Conservation (phyloP, 176 grass and related monocot species). For the Aegilops sharonensis region DNA sequence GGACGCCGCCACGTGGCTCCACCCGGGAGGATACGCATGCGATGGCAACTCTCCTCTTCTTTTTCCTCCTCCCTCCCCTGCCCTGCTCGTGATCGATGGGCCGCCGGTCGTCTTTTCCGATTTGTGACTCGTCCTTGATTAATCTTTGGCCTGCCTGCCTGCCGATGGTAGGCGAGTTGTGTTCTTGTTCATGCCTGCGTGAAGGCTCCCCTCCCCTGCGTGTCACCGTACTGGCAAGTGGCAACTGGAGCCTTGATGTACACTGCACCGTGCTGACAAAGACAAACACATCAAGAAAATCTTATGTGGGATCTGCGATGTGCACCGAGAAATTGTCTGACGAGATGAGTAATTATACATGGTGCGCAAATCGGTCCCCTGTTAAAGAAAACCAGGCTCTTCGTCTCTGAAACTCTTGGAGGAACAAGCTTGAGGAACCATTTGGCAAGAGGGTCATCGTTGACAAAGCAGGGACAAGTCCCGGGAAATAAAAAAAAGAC, state of each 20-base stretch:
- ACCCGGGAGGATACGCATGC: not conserved
- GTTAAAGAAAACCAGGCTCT: no score
- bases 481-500: no score
- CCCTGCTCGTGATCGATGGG: not conserved
- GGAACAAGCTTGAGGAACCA: not conserved
- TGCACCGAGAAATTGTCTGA: no score
- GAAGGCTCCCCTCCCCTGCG: no score
- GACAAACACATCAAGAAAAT: not conserved
- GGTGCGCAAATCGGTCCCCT: not conserved
- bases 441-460: not conserved
- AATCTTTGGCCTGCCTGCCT: not conserved
- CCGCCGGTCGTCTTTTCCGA: conserved; percentile 15
- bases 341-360: not conserved
- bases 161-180: conserved; percentile 23
- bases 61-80: not conserved
- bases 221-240: not conserved
- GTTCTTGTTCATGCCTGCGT: not conserved
- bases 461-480: not conserved
- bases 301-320: not conserved
- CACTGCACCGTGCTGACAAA: not conserved
- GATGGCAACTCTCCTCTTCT: not conserved
- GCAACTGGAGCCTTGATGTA: not conserved
- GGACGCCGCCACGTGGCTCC: conserved; percentile 30
- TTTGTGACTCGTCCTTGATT: conserved; percentile 10
- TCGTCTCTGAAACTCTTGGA: not conserved